A percentile compares a stretch with the other conserved stretches of the same genome.
These are phyloP conservation scores for Yarrowia phangngaensis DNA, from an alignment of 805 yeast genomes.

Conservation along the genomic window DNA sequence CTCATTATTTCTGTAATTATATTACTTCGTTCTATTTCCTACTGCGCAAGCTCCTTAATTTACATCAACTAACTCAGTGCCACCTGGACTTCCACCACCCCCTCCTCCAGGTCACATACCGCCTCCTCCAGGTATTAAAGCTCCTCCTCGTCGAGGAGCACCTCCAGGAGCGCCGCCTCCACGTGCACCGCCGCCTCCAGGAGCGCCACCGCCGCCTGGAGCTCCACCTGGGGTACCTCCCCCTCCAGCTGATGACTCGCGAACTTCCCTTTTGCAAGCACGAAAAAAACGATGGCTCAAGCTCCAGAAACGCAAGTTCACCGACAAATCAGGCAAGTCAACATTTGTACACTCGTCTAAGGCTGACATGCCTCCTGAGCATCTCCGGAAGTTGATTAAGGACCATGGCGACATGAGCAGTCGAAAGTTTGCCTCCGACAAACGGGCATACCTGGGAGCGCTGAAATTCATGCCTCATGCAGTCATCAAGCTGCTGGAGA, in stretches of 20 bases:
- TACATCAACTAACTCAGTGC: constrained; percentile 25
- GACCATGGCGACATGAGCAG: constrained; percentile 85
- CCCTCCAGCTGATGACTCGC: constrained; percentile 29
- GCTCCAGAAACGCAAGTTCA: constrained; percentile 56
- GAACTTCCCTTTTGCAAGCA: constrained; percentile 40
- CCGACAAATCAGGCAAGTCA: constrained; percentile 42
- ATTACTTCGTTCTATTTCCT: too few relatives aligned
- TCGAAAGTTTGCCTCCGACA: constrained; percentile 73
- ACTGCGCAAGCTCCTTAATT: too few relatives aligned
- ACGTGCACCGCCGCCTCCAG: constrained; percentile 35
- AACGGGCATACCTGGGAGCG: constrained; percentile 83
- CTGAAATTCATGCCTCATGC: constrained; percentile 96
- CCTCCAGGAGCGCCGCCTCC: constrained; percentile 38
- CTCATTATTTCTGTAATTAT: too few relatives aligned
- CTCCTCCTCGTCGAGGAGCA: constrained; percentile 36
- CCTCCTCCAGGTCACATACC: constrained; percentile 33
- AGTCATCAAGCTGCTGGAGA: constrained; percentile 77
- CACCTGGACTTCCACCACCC: constrained; percentile 7
- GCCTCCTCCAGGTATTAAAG: constrained; percentile 31
- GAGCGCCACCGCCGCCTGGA: constrained; percentile 30
- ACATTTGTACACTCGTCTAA: constrained; percentile 55
- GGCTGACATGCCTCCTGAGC: constrained; percentile 90
- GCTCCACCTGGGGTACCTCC: constrained; percentile 32
- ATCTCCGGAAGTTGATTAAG: constrained; percentile 73
- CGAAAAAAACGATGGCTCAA: constrained; percentile 59